phyloP scores from a whole-genome alignment of 2,329 filamentous ascomycete species.

The Xylaria sp. region DNA sequence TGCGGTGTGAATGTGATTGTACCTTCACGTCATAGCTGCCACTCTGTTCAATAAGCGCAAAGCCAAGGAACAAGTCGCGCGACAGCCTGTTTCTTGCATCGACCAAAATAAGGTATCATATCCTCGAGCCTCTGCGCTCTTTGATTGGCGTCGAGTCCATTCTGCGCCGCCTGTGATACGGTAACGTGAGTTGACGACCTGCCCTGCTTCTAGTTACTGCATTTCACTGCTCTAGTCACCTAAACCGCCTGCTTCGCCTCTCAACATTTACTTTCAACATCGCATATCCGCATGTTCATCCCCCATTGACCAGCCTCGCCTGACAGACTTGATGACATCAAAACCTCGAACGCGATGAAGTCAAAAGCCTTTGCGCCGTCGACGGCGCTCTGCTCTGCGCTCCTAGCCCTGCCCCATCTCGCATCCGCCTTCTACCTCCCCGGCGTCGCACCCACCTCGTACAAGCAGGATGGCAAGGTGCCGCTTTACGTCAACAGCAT shows the following conservation, averaged over 20 bases:
- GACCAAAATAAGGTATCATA: neutral
- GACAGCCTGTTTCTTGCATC: constrained; percentile 1
- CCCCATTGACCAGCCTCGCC: neutral
- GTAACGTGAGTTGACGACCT: constrained; percentile 18
- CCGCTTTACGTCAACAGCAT: constrained; percentile 92
- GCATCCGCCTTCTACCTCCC: constrained; percentile 89
- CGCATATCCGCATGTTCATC: too few species aligned
- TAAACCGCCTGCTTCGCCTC: neutral
- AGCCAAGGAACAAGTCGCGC: neutral
- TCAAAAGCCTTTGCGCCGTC: constrained; percentile 49
- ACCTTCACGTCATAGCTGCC: too few species aligned
- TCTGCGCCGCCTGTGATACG: constrained; percentile 10
- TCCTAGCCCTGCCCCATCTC: constrained; percentile 56
- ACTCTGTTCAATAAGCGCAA: constrained; percentile 9
- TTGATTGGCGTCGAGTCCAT: constrained; percentile 25
- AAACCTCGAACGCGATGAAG: constrained; percentile 44
- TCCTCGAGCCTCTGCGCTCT: constrained; percentile 31
- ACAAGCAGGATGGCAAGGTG: constrained; percentile 77
- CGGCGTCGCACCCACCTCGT: constrained; percentile 91
- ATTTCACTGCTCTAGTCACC: constrained; percentile 3
- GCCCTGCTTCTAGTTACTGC: too few species aligned
- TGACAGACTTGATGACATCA: constrained; percentile 23
- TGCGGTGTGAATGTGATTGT: neutral
- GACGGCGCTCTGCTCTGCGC: constrained; percentile 52
- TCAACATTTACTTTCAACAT: neutral